Base-by-base conservation (phyloP, 805 yeast genomes). In the Maudiozyma serrabonitensis region DNA sequence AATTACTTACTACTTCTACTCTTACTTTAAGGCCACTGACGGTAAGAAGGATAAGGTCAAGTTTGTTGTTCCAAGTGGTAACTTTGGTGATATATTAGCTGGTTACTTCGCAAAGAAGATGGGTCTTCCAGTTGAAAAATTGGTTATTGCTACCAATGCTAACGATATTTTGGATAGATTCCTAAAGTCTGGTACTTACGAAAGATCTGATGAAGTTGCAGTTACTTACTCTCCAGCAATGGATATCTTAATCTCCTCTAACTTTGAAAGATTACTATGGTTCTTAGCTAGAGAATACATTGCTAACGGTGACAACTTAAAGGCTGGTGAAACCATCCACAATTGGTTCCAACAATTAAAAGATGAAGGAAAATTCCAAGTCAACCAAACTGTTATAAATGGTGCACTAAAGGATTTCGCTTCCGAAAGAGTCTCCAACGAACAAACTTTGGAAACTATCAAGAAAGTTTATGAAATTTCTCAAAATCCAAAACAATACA, bases 21-120 rank as follows among this genome's bases (percentile, higher is more conserved):
- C 98, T 5, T 93, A 82, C 74, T 90, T 93, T 79, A 82, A 81
- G 65, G 79, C 76, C 55, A 59, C 68, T 46, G 43, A 58, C 44
- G 73, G 69, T 40, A 54, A 60, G 35, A 66, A 68, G 34, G 69
- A 67, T 28, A 78, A 78, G 58, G 80, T 87, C 50, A 84, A 87
- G 58, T 93, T 79, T 64, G 95, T 93, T 43, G 99, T 93, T 43
- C 99, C 99, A 57, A 85, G 95, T 51, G 99, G 99, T 64, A 93
- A 93, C 76, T 93, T 93, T 68, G 99, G 99, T 67, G 99, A 93
- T 67, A 90, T 93, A 52, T 79, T 93, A 50, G 99, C 99, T 28
- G 99, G 99, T 52, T 93, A 82, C 69, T 93, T 79, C 66, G 98
- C 99, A 46, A 80, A 83, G 66, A 78, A 84, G 68, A 90, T 93